Percentiles rank a stretch among this genome's conserved stretches.
phyloP scores from a whole-genome alignment of 495 filamentous ascomycete genomes.

The Lasiosphaeria hispida region DNA sequence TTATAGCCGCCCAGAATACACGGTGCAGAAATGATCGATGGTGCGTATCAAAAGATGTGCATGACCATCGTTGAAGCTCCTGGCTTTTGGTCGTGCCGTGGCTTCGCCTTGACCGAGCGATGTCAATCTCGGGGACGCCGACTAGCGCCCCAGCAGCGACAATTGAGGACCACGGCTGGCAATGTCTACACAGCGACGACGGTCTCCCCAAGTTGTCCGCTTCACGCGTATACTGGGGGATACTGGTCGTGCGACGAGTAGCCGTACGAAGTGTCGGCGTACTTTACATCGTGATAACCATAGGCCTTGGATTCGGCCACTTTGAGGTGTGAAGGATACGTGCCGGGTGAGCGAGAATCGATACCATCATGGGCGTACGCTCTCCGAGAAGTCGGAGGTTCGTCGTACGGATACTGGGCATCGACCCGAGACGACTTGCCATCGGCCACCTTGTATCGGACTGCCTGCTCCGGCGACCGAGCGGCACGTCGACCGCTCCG shows the following conservation, averaged over 20 bases:
- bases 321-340: slow-evolving; percentile 18
- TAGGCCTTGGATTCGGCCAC: slow-evolving; percentile 27
- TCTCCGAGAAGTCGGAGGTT: slow-evolving; percentile 23
- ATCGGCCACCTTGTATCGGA: slow-evolving; percentile 25
- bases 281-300: slow-evolving; percentile 21
- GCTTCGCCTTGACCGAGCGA: too few species aligned
- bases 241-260: slow-evolving; percentile 1
- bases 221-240: slow-evolving; percentile 1
- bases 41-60: background rate
- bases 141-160: too few species aligned
- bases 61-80: background rate
- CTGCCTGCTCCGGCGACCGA: slow-evolving; percentile 17
- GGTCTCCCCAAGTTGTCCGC: background rate
- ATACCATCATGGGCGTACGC: slow-evolving; percentile 14
- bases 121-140: too few species aligned
- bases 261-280: slow-evolving; percentile 15
- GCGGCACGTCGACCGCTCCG: slow-evolving; percentile 20
- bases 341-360: background rate
- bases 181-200: background rate
- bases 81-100: background rate
- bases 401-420: slow-evolving; percentile 20
- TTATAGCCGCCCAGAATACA: slow-evolving; percentile 6
- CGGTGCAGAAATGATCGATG: background rate
- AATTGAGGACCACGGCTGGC: background rate
- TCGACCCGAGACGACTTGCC: slow-evolving; percentile 26